Evolutionary conservation across 2,329 filamentous ascomycete genomes (phyloP).

Genomic region (Samsoniella hepiali): DNA sequence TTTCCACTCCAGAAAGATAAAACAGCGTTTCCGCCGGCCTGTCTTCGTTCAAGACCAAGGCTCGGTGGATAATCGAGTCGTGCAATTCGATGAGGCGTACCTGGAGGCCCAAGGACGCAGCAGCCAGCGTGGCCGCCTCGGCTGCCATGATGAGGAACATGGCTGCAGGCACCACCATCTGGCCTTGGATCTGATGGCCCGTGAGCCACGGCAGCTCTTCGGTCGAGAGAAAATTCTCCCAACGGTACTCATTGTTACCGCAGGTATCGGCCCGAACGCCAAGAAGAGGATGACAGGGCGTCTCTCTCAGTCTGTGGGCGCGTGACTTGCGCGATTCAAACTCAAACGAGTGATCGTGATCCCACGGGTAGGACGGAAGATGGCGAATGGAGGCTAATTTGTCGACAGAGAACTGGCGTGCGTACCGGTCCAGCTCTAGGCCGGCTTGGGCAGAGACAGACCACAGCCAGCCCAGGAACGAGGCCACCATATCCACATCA

Average conservation of each 20-base stretch:
- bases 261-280: background rate
- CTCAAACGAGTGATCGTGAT: slow-evolving; percentile 8
- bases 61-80: slow-evolving; percentile 18
- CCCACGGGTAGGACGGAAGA: slow-evolving; percentile 14
- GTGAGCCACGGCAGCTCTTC: slow-evolving; percentile 36
- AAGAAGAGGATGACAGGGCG: slow-evolving; percentile 2
- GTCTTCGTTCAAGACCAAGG: slow-evolving; percentile 18
- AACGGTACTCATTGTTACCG: slow-evolving; percentile 17
- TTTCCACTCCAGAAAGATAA: background rate
- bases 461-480: background rate
- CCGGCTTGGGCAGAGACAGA: background rate
- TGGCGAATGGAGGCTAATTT: background rate
- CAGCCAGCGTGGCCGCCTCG: slow-evolving; percentile 6
- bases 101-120: background rate
- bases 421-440: background rate
- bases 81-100: slow-evolving; percentile 8
- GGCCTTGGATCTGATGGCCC: slow-evolving; percentile 42
- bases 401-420: background rate
- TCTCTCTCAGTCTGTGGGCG: background rate
- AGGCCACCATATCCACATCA: slow-evolving; percentile 1
- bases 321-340: slow-evolving; percentile 1
- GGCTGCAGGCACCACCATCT: slow-evolving; percentile 38
- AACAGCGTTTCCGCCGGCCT: slow-evolving; percentile 16
- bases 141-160: slow-evolving; percentile 31
- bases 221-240: slow-evolving; percentile 21